phyloP scores from a whole-genome alignment of 139 green algal species.

The Mychonastes homosphaera region DNA sequence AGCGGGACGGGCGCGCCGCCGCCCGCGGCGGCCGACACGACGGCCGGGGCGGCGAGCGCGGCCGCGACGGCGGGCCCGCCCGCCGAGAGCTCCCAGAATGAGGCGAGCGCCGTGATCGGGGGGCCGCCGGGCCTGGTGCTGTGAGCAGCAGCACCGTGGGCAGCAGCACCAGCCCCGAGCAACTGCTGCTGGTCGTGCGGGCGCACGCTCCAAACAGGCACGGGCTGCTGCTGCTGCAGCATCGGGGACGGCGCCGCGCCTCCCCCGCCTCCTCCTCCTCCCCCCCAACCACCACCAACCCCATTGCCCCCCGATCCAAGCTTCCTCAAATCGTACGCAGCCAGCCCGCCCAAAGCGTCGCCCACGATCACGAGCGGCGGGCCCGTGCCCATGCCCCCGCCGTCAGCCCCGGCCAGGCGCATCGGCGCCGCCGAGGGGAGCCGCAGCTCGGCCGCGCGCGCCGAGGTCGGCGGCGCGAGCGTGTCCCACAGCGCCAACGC shows the following conservation, averaged over 20 bases:
- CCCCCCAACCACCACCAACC: background rate
- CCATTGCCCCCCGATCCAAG: slow-evolving; percentile 22
- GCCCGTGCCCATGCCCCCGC: background rate
- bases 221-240: no score
- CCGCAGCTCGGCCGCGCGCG: slow-evolving; percentile 36
- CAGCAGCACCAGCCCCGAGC: no score
- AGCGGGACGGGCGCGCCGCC: background rate
- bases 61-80: slow-evolving; percentile 4
- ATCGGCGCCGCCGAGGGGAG: slow-evolving; percentile 16
- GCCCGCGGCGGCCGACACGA: background rate
- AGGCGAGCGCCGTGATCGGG: slow-evolving; percentile 4
- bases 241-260: background rate
- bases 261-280: background rate
- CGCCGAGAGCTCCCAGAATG: slow-evolving; percentile 1
- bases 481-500: slow-evolving; percentile 56
- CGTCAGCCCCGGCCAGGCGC: slow-evolving; percentile 19
- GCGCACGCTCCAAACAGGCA: background rate
- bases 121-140: background rate
- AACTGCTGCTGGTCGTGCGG: background rate
- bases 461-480: slow-evolving; percentile 20
- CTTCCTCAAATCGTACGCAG: slow-evolving; percentile 54
- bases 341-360: slow-evolving; percentile 44
- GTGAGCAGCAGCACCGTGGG: no score
- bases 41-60: background rate
- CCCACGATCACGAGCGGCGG: slow-evolving; percentile 47